phyloP scores from a whole-genome alignment of 306 rosid species.

The Benincasa hispida region DNA sequence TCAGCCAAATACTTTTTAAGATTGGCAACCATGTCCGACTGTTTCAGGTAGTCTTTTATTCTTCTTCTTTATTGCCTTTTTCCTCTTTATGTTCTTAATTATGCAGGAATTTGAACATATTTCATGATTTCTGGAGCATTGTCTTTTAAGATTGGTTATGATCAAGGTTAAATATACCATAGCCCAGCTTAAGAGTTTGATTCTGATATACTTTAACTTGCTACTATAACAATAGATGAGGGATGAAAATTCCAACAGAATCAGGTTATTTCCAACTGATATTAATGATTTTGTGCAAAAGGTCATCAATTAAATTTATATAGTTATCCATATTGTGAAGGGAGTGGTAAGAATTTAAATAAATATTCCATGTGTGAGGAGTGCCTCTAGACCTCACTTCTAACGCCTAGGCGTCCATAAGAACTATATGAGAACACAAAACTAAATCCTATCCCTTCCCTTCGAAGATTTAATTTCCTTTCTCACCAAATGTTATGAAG shows the following conservation, averaged over 20 bases:
- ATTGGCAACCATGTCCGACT: slow-evolving; percentile 46
- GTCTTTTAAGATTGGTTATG: neutral
- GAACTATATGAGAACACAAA: neutral
- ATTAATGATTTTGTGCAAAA: neutral
- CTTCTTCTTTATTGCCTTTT: too few relatives aligned
- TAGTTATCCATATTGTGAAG: neutral
- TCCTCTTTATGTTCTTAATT: neutral
- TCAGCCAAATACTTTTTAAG: slow-evolving; percentile 43
- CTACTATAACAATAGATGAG: neutral
- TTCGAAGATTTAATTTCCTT: neutral
- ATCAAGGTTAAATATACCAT: neutral
- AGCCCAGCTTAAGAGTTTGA: neutral
- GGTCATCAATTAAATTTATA: neutral
- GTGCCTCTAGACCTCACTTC: neutral
- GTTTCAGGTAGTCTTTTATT: slow-evolving; percentile 33
- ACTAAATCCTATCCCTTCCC: neutral
- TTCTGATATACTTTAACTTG: neutral
- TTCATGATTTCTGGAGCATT: neutral
- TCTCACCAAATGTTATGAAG: neutral
- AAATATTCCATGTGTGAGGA: neutral
- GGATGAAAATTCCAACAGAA: neutral
- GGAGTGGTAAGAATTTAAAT: neutral
- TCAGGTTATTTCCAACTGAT: neutral
- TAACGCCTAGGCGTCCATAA: neutral
- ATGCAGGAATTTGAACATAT: neutral